Evolutionary conservation across 345 rosid genomes (phyloP).

Genomic region (Adansonia digitata): DNA sequence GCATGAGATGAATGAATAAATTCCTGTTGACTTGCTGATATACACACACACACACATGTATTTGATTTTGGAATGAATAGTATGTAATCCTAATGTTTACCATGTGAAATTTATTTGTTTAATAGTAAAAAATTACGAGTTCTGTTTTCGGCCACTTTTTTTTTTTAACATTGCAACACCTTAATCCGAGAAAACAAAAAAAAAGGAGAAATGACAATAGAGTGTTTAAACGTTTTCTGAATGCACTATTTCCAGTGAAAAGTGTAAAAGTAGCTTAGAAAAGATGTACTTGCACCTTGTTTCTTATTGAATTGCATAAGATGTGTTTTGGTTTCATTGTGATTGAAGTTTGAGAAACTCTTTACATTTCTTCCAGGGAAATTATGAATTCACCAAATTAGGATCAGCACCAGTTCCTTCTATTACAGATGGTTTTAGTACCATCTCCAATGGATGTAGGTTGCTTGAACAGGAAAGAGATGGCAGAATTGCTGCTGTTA

Average conservation of each 20-base stretch:
- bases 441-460: conserved; percentile 30
- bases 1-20: not conserved
- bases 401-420: conserved; percentile 21
- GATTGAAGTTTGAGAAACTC: conserved; percentile 4
- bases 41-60: no score
- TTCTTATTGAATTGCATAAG: not conserved
- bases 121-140: not conserved
- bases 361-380: conserved; percentile 36
- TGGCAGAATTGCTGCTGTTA: conserved; percentile 19
- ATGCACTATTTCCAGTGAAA: not conserved
- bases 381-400: conserved; percentile 23
- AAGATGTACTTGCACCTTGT: not conserved
- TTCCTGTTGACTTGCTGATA: conserved; percentile 3
- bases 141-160: not conserved
- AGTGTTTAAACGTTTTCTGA: not conserved
- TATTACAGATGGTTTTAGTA: conserved; percentile 21
- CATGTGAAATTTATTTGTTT: not conserved
- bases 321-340: not conserved
- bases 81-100: not conserved
- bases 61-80: not conserved
- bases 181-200: no score
- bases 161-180: not conserved
- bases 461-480: conserved; percentile 29
- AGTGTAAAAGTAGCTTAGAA: not conserved
- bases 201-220: not conserved